phyloP scores from a whole-genome alignment of 2,329 filamentous ascomycete species.

The Macrophomina phaseolina region DNA sequence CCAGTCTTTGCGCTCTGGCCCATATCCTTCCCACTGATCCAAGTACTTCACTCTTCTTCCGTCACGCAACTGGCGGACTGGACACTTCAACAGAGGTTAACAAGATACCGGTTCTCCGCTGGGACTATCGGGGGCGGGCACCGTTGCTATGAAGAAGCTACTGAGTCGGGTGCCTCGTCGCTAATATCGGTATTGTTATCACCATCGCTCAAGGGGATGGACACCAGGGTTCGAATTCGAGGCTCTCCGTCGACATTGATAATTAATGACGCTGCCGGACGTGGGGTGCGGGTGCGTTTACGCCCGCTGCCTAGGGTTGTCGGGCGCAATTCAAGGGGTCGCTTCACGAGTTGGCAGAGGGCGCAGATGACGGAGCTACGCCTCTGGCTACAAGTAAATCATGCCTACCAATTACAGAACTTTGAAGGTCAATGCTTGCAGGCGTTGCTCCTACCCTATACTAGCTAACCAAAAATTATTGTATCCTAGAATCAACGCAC shows the following conservation, averaged over 20 bases:
- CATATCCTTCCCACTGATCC: background rate
- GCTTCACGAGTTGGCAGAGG: background rate
- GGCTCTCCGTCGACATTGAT: background rate
- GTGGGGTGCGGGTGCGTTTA: background rate
- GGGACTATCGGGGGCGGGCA: background rate
- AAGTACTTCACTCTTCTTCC: background rate
- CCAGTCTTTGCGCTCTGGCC: background rate
- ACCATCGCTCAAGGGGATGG: background rate
- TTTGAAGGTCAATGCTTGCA: background rate
- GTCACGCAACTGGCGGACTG: background rate
- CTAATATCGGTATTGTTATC: background rate
- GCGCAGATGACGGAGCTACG: background rate
- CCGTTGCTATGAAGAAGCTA: background rate
- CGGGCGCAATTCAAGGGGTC: background rate
- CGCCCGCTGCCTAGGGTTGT: background rate
- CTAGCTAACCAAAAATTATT: background rate
- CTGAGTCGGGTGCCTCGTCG: background rate
- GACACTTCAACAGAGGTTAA: background rate
- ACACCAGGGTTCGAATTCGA: background rate
- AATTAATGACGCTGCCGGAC: background rate
- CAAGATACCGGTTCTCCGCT: background rate
- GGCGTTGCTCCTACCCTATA: background rate
- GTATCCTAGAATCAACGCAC: background rate
- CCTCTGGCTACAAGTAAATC: background rate
- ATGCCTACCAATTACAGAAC: background rate